These are phyloP conservation scores for Gamsiella multidivaricata DNA, from an alignment of 192 early-diverging fungal species.

Conservation along the genomic window DNA sequence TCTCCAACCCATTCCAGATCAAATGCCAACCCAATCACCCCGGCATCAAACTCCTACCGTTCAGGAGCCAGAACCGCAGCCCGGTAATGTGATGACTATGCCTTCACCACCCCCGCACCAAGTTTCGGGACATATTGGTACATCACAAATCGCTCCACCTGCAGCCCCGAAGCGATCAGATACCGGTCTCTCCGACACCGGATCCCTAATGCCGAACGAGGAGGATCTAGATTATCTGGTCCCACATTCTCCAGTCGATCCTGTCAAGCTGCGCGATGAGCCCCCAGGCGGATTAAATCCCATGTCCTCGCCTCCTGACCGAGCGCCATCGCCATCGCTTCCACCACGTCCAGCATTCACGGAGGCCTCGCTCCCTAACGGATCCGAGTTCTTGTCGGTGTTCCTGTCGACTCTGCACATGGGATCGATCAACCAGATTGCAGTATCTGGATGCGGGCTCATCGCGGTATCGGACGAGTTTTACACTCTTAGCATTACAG, in stretches of 20 bases:
- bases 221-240: conserved; percentile 11
- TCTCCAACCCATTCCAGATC: neutral
- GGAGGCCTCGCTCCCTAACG: conserved; percentile 9
- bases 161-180: neutral
- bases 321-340: conserved; percentile 27
- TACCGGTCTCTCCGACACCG: neutral
- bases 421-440: conserved; percentile 29
- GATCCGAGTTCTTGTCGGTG: conserved; percentile 26
- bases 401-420: conserved; percentile 28
- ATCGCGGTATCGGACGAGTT: conserved; percentile 47
- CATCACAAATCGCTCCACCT: too few relatives aligned
- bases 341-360: conserved; percentile 26
- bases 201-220: too few relatives aligned
- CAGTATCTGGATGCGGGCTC: conserved; percentile 38
- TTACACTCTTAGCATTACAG: conserved; percentile 39
- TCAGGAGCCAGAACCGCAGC: neutral
- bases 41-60: neutral
- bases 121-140: too few relatives aligned
- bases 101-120: too few relatives aligned
- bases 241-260: conserved; percentile 2
- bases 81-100: too few relatives aligned
- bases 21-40: neutral
- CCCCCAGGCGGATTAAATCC: neutral
- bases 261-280: neutral
- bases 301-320: neutral